Percentiles rank a stretch among this genome's conserved stretches.
Evolutionary conservation across 2,329 filamentous ascomycete genomes (phyloP).

Genomic region (Conoideocrella luteorostrata): DNA sequence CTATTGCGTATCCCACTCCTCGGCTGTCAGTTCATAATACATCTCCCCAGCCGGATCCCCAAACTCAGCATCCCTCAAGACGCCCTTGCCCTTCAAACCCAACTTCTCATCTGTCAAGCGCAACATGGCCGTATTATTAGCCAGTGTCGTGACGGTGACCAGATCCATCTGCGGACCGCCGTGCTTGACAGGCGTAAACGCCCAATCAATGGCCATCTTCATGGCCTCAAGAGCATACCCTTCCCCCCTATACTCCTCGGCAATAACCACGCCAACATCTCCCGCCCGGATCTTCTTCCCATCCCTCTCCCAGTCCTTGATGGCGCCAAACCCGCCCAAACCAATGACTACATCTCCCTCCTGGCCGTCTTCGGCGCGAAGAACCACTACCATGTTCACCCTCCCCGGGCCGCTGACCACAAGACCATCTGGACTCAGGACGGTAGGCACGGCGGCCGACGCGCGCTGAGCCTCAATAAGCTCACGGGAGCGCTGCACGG

Average conservation of each 20-base stretch:
- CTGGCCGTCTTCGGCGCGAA: slow-evolving; percentile 1
- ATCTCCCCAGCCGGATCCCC: slow-evolving; percentile 15
- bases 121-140: slow-evolving; percentile 19
- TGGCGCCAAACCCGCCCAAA: slow-evolving; percentile 22
- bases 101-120: slow-evolving; percentile 17
- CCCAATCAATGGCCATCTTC: slow-evolving; percentile 20
- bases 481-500: slow-evolving; percentile 10
- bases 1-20: slow-evolving; percentile 11
- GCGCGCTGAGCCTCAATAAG: slow-evolving; percentile 17
- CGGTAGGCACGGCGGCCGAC: slow-evolving; percentile 19
- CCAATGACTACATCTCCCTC: slow-evolving; percentile 17
- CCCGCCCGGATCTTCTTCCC: slow-evolving; percentile 16
- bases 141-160: slow-evolving; percentile 19
- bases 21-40: slow-evolving; percentile 18
- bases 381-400: slow-evolving; percentile 19
- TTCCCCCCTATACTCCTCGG: slow-evolving; percentile 14
- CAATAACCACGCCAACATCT: slow-evolving; percentile 22
- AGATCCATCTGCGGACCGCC: slow-evolving; percentile 22
- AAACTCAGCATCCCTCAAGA: slow-evolving; percentile 10
- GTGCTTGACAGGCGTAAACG: slow-evolving; percentile 13
- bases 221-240: slow-evolving; percentile 21
- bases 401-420: slow-evolving; percentile 17
- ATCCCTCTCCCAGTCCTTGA: slow-evolving; percentile 17
- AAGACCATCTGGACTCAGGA: slow-evolving; percentile 8
- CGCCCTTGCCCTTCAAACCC: slow-evolving; percentile 15